Percentiles rank a stretch among this genome's conserved stretches.
phyloP scores from a whole-genome alignment of 129 eudicot genomes.

The Lactuca saligna region DNA sequence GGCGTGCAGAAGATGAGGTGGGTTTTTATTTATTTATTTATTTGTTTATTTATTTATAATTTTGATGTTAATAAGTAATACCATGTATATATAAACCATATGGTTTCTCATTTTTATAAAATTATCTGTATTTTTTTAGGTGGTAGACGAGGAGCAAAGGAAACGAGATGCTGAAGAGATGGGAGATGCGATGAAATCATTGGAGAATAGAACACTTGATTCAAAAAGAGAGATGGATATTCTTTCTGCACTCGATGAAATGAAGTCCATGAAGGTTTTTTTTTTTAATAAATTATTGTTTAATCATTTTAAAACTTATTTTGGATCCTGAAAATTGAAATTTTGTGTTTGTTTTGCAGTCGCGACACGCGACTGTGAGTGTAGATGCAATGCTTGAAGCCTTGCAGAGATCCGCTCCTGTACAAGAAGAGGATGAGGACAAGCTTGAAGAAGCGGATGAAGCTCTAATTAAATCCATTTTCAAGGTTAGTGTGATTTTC shows the following conservation, averaged over 20 bases:
- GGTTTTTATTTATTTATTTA: neutral
- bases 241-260: constrained; percentile 58
- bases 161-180: constrained; percentile 54
- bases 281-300: neutral
- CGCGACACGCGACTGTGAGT: constrained; percentile 63
- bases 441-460: constrained; percentile 66
- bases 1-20: constrained; percentile 79
- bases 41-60: too few species aligned
- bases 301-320: neutral
- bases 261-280: constrained; percentile 61
- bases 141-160: constrained; percentile 39
- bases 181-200: constrained; percentile 76
- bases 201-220: constrained; percentile 56
- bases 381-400: constrained; percentile 67
- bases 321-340: constrained; percentile 1
- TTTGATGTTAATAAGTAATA: too few species aligned
- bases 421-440: constrained; percentile 7
- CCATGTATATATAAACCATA: neutral
- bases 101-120: neutral
- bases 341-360: constrained; percentile 34
- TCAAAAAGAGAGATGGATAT: constrained; percentile 68
- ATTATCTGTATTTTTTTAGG: neutral
- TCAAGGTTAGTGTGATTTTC: constrained; percentile 28
- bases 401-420: constrained; percentile 50
- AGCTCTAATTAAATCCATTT: constrained; percentile 55